Conservation (phyloP, 495 filamentous ascomycete species). For the Trypethelium eluteriae region DNA sequence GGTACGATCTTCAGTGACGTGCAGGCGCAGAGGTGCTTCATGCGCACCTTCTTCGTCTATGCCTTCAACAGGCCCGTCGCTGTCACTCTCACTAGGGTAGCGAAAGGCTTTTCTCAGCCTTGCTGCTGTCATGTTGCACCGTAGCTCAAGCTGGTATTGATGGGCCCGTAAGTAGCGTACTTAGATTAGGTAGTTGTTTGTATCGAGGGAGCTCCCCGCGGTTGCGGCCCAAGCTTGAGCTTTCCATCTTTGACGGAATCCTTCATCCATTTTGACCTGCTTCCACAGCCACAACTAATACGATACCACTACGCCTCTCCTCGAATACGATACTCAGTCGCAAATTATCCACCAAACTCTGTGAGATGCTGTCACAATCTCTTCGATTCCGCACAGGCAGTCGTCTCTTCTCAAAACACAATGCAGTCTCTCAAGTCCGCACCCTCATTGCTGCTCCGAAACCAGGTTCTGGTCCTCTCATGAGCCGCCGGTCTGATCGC, state of each 20-base stretch:
- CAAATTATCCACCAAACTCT: background rate
- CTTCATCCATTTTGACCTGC: background rate
- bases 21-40: background rate
- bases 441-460: conserved; percentile 32
- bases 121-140: conserved; percentile 20
- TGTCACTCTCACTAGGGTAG: conserved; percentile 30
- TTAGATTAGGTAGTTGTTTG: background rate
- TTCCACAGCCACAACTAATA: background rate
- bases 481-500: conserved; percentile 72
- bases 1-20: background rate
- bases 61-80: conserved; percentile 29
- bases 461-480: conserved; percentile 53
- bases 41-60: conserved; percentile 31
- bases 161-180: background rate
- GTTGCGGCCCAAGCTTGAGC: conserved; percentile 2
- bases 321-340: background rate
- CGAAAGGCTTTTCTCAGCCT: conserved; percentile 32
- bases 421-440: conserved; percentile 8
- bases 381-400: background rate
- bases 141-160: background rate
- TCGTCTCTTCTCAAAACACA: background rate
- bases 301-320: background rate
- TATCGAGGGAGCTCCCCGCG: background rate
- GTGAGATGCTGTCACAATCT: background rate
- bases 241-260: background rate